Base-by-base conservation (phyloP, 108 stramenopile species). In the Cyclotella atomus region DNA sequence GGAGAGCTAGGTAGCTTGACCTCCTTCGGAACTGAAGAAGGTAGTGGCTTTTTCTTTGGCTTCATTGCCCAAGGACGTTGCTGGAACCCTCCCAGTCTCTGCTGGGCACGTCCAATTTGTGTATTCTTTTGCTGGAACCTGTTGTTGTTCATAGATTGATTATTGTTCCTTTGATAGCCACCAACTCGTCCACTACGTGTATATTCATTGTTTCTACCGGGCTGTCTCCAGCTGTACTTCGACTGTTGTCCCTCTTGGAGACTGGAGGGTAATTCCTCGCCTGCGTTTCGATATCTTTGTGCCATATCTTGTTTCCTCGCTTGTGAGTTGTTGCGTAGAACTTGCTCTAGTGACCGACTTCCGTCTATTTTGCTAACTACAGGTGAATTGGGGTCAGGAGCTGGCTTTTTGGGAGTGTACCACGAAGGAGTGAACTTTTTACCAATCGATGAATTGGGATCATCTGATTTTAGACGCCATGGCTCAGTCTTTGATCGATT, bases 1-100 rank as follows among this genome's bases (percentile, higher is more conserved):
- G 98, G 96, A 33, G 94, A 88, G 8, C 90, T 88, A 33, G 91
- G 90, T 8, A 71, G 34, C n/a, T 21, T 84, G 60, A 76, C 79
- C 29, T 59, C 35, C 28, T 45, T 65, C 15, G 75, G 79, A 49
- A 50, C 43, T 10, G 70, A 71, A 9, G 70, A 45, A 38, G 70
- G 69, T 29, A 75, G 30, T 23, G n/a, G 28, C 34, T 33, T 54
- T 16, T 53, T 45, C 2, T 56, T 49, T 1, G 59, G 52, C 30
- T 55, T 55, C 21, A 44, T 30, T 23, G 34, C 17, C 30, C 57
- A 30, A 9, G 38, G 38, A 41, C 38, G 38, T 41, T 41, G 38
- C 12, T 41, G 38, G 9, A 12, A 41, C 38, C n/a, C n/a, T n/a
- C n/a, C n/a, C n/a, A n/a, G n/a, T n/a, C n/a, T n/a, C n/a, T n/a